Percentiles rank a stretch among this genome's conserved stretches.
Evolutionary conservation across 495 filamentous ascomycete species (phyloP).

Genomic region (Xylaria telfairii): DNA sequence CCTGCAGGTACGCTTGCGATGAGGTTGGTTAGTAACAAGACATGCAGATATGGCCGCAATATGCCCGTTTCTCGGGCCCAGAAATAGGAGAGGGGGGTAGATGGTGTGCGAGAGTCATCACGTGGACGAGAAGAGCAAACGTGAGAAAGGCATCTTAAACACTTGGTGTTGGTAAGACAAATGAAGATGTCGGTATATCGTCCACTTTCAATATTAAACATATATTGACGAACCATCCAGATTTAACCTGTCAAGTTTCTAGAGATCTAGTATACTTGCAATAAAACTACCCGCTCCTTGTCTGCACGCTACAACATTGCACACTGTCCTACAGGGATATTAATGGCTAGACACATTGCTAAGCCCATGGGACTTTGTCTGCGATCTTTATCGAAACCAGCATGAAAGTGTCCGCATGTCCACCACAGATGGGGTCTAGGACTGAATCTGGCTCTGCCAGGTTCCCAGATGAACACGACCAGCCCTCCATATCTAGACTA

Average conservation of each 20-base stretch:
- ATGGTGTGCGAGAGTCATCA: too few species aligned
- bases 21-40: too few species aligned
- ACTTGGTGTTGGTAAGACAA: neutral
- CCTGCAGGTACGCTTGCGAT: too few species aligned
- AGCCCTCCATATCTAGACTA: neutral
- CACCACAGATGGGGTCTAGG: conserved; percentile 2
- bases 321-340: neutral
- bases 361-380: neutral
- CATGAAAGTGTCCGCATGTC: neutral
- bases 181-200: neutral
- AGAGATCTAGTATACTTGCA: too few species aligned
- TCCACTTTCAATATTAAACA: neutral
- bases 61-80: conserved; percentile 14
- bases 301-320: conserved; percentile 2
- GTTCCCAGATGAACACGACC: neutral
- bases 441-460: neutral
- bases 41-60: conserved; percentile 1
- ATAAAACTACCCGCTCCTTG: neutral
- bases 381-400: neutral
- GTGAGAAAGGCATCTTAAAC: neutral
- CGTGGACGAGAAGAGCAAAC: neutral
- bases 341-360: neutral
- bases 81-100: too few species aligned
- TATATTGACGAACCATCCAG: neutral
- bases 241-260: neutral